Evolutionary conservation across 2,329 filamentous ascomycete genomes (phyloP).

Genomic region (Diaporthe australafricana): DNA sequence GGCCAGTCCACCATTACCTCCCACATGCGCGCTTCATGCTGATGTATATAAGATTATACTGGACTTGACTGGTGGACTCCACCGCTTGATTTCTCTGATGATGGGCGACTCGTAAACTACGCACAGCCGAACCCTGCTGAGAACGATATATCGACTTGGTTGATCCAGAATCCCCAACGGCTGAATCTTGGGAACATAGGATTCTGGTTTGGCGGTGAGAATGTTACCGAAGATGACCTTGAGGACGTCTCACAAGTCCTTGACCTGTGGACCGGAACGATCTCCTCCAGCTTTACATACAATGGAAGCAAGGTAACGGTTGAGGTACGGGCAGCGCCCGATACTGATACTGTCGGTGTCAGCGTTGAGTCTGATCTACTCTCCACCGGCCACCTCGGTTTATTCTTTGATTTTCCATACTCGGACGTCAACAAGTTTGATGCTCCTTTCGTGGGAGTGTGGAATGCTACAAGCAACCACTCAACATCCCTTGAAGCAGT

Average conservation of each 20-base stretch:
- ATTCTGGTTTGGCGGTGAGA: slow-evolving; percentile 53
- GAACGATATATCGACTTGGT: slow-evolving; percentile 55
- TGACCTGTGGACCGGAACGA: slow-evolving; percentile 60
- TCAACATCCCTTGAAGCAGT: slow-evolving; percentile 50
- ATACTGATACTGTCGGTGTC: slow-evolving; percentile 59
- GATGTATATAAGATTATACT: slow-evolving; percentile 49
- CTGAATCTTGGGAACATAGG: slow-evolving; percentile 62
- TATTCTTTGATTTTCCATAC: slow-evolving; percentile 66
- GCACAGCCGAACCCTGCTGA: slow-evolving; percentile 55
- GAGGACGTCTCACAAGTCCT: slow-evolving; percentile 54
- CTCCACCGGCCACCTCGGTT: slow-evolving; percentile 49
- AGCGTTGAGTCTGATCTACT: slow-evolving; percentile 56
- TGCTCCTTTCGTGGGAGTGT: slow-evolving; percentile 64
- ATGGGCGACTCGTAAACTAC: slow-evolving; percentile 55
- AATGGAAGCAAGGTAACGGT: slow-evolving; percentile 53
- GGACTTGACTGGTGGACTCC: slow-evolving; percentile 56
- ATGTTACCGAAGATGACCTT: slow-evolving; percentile 55
- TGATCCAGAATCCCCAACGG: slow-evolving; percentile 62
- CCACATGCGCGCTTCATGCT: slow-evolving; percentile 11
- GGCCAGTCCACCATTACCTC: slow-evolving; percentile 14
- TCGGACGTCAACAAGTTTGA: slow-evolving; percentile 64
- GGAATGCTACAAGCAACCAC: slow-evolving; percentile 59
- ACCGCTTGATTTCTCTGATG: slow-evolving; percentile 36
- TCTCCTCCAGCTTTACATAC: slow-evolving; percentile 57
- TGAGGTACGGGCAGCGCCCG: slow-evolving; percentile 51